Percentiles rank a stretch among this genome's conserved stretches.
Evolutionary conservation across 129 eudicot genomes (phyloP).

Genomic region (Pulicaria dysenterica): DNA sequence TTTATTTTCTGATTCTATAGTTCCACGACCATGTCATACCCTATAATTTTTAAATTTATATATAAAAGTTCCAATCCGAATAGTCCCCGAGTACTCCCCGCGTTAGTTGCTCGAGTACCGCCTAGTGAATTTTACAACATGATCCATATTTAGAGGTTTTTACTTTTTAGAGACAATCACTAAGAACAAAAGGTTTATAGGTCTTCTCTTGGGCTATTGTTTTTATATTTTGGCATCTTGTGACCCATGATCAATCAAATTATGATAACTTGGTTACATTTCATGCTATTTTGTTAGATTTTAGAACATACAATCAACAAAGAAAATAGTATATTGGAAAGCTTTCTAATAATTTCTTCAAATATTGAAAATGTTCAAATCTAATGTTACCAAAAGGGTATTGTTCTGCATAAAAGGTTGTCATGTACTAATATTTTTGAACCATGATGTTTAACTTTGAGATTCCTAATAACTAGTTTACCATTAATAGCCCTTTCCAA

Average conservation of each 20-base stretch:
- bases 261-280: not conserved
- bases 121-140: too few species aligned
- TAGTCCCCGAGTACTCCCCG: too few species aligned
- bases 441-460: not conserved
- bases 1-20: too few species aligned
- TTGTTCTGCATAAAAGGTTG: not conserved
- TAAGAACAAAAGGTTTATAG: not conserved
- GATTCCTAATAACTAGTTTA: not conserved
- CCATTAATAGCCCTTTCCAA: too few species aligned
- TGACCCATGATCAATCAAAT: not conserved
- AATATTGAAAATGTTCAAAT: not conserved
- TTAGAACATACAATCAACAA: not conserved
- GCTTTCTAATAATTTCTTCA: not conserved
- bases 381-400: not conserved
- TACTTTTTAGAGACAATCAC: not conserved
- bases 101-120: too few species aligned
- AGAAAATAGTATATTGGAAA: not conserved
- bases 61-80: too few species aligned
- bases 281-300: not conserved
- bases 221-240: not conserved
- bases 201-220: not conserved
- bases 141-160: not conserved
- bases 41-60: too few species aligned
- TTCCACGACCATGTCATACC: too few species aligned
- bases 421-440: not conserved